Conservation (phyloP, 805 yeast genomes). For the Spathaspora arborariae region DNA sequence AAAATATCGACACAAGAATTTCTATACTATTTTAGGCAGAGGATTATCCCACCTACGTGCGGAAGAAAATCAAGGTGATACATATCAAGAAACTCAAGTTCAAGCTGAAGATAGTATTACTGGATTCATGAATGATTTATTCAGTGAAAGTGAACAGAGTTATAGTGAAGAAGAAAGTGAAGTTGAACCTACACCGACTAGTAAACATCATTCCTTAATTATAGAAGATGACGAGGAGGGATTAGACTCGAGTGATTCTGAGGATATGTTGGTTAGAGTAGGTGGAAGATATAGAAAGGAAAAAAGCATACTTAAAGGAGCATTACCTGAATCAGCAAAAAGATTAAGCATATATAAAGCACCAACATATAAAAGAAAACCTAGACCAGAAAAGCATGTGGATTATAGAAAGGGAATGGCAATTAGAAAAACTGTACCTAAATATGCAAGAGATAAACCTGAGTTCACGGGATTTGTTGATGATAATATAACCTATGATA, state of each 20-base stretch:
- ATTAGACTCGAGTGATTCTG: not conserved
- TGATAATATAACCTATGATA: slow-evolving; percentile 10
- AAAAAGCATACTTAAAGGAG: slow-evolving; percentile 30
- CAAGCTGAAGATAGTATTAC: not conserved
- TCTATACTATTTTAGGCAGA: slow-evolving; percentile 34
- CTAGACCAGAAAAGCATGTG: not conserved
- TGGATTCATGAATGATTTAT: slow-evolving; percentile 5
- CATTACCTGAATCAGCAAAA: slow-evolving; percentile 39
- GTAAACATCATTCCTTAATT: not conserved
- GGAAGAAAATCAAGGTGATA: slow-evolving; percentile 3
- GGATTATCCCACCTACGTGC: slow-evolving; percentile 6
- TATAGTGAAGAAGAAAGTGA: not conserved
- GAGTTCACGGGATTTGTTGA: slow-evolving; percentile 17
- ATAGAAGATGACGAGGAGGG: slow-evolving; percentile 1
- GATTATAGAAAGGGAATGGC: slow-evolving; percentile 37
- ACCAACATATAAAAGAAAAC: not conserved
- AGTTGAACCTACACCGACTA: not conserved
- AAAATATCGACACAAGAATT: slow-evolving; percentile 33
- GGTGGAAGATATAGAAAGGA: slow-evolving; percentile 25
- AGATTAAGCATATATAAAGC: slow-evolving; percentile 22
- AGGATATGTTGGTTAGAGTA: slow-evolving; percentile 16
- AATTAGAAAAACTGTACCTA: slow-evolving; percentile 18
- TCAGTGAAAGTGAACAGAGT: slow-evolving; percentile 1
- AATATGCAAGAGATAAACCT: slow-evolving; percentile 1
- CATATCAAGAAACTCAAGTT: not conserved